phyloP scores from a whole-genome alignment of 371 early-diverging fungal species.

The Rhizopus microsporus region DNA sequence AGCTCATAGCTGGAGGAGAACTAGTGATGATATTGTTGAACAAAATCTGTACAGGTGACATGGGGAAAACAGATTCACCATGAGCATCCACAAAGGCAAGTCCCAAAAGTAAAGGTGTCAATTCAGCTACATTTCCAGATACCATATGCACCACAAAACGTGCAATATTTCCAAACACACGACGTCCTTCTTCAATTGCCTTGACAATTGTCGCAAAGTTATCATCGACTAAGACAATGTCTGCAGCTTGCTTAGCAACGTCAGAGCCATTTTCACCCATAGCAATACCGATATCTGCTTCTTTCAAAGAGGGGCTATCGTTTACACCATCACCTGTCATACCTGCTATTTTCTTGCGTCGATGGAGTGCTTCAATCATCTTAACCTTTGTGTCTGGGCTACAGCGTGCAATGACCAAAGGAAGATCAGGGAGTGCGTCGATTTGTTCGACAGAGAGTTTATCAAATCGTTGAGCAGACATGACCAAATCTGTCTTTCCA shows the following conservation, averaged over 20 bases:
- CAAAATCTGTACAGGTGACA: constrained; percentile 84
- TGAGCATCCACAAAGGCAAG: constrained; percentile 63
- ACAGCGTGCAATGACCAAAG: constrained; percentile 92
- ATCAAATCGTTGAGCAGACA: constrained; percentile 88
- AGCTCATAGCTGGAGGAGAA: constrained; percentile 83
- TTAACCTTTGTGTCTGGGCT: constrained; percentile 96
- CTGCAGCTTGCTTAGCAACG: constrained; percentile 90
- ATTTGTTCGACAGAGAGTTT: constrained; percentile 78
- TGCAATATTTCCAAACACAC: constrained; percentile 88
- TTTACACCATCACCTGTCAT: constrained; percentile 95
- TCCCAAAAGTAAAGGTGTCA: constrained; percentile 70
- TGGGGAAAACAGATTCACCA: constrained; percentile 70
- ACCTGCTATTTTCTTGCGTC: constrained; percentile 67
- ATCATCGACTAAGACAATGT: constrained; percentile 88
- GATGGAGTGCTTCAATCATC: constrained; percentile 93
- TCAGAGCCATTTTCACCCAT: constrained; percentile 93
- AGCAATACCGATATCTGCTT: constrained; percentile 90
- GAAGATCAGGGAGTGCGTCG: constrained; percentile 77
- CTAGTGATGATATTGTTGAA: constrained; percentile 84
- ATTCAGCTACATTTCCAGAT: constrained; percentile 81
- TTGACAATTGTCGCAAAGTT: constrained; percentile 86
- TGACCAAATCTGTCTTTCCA: constrained; percentile 54
- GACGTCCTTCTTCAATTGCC: constrained; percentile 83
- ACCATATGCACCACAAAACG: constrained; percentile 92
- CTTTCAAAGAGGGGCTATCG: constrained; percentile 90